phyloP scores from a whole-genome alignment of 352 stramenopile species.

The Phytophthora brassicae region DNA sequence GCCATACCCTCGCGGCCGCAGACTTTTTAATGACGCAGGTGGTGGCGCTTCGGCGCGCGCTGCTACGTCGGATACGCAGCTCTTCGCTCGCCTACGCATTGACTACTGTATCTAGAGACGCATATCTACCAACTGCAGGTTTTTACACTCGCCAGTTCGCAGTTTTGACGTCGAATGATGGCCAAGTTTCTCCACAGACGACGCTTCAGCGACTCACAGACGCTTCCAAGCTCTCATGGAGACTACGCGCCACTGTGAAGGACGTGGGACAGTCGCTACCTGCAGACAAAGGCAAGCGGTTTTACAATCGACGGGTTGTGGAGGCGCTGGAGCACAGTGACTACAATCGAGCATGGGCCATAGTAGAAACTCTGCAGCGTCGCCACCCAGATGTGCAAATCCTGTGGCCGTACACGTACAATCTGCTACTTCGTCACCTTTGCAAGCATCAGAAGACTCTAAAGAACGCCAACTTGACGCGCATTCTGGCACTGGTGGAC shows the following conservation, averaged over 20 bases:
- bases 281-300: constrained; percentile 32
- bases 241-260: constrained; percentile 14
- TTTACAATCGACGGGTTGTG: constrained; percentile 48
- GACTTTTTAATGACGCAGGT: background rate
- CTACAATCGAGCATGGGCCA: constrained; percentile 26
- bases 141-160: constrained; percentile 23
- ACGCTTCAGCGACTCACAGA: constrained; percentile 16
- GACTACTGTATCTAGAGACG: background rate
- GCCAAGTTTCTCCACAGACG: background rate
- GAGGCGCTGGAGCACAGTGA: constrained; percentile 36
- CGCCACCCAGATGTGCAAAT: constrained; percentile 25
- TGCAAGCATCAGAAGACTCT: constrained; percentile 40
- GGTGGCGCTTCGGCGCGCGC: constrained; percentile 14
- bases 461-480: constrained; percentile 36
- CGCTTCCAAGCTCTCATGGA: constrained; percentile 22
- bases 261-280: constrained; percentile 26
- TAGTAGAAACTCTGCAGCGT: constrained; percentile 31
- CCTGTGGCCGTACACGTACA: constrained; percentile 52
- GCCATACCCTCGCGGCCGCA: background rate
- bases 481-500: constrained; percentile 52
- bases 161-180: constrained; percentile 12
- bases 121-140: background rate
- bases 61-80: constrained; percentile 17
- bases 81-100: background rate
- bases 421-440: constrained; percentile 53